Conservation (phyloP, 257 asterid genomes). For the Solanum microdontum region DNA sequence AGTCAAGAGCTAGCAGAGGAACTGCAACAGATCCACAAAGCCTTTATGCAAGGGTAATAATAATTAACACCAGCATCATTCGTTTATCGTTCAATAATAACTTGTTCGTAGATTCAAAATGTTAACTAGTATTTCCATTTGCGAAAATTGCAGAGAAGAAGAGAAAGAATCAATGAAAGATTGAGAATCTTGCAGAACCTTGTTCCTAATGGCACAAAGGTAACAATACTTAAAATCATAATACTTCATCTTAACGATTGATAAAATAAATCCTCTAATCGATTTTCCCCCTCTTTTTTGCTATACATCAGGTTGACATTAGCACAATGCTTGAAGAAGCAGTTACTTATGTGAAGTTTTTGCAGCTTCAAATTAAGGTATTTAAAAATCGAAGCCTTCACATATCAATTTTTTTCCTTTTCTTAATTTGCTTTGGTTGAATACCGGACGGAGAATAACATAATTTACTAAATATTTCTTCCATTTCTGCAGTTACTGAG, state of each 20-base stretch:
- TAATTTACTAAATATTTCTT: not conserved
- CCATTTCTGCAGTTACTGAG: slow-evolving; percentile 51
- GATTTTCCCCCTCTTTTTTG: not conserved
- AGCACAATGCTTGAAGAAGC: slow-evolving; percentile 99
- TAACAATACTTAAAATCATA: not conserved
- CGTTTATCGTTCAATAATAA: not conserved
- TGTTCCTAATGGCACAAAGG: slow-evolving; percentile 89
- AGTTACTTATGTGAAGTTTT: slow-evolving; percentile 67
- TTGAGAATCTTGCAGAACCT: slow-evolving; percentile 77
- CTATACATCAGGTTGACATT: slow-evolving; percentile 49
- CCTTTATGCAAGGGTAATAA: slow-evolving; percentile 81
- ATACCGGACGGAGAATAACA: too few relatives aligned
- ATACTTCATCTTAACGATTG: not conserved
- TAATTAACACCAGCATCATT: not conserved
- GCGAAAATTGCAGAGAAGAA: slow-evolving; percentile 46
- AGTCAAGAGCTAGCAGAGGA: slow-evolving; percentile 48
- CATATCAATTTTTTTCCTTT: not conserved
- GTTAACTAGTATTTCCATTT: not conserved
- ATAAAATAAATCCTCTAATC: not conserved
- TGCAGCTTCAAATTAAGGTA: slow-evolving; percentile 93
- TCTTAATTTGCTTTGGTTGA: not conserved
- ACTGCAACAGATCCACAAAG: slow-evolving; percentile 90
- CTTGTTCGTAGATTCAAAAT: not conserved
- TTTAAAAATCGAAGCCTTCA: not conserved
- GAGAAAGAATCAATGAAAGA: slow-evolving; percentile 83